A percentile compares a stretch with the other conserved stretches of the same genome.
Conservation (phyloP, 208 protist genomes). For the Herpetomonas samuelpessoai region DNA sequence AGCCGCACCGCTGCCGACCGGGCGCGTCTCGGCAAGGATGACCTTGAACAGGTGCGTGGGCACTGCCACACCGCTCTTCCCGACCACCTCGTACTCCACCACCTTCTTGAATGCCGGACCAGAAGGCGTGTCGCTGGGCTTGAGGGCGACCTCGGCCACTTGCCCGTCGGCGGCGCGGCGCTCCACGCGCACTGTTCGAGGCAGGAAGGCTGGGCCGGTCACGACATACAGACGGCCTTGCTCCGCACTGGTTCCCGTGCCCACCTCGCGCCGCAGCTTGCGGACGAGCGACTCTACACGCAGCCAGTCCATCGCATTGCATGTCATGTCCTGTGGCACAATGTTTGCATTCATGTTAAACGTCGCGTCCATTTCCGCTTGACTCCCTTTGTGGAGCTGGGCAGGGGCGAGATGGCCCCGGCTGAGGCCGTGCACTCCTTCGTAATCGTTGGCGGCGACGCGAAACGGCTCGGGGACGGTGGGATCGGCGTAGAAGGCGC, state of each 20-base stretch:
- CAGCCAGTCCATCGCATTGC: constrained; percentile 82
- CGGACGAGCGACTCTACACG: constrained; percentile 68
- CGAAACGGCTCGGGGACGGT: constrained; percentile 61
- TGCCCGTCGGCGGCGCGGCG: constrained; percentile 19
- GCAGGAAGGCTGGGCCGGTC: constrained; percentile 63
- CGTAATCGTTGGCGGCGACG: constrained; percentile 54
- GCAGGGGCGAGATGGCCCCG: constrained; percentile 83
- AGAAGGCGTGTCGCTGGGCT: constrained; percentile 1
- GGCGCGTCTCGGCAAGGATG: constrained; percentile 45
- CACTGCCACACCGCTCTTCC: constrained; percentile 57
- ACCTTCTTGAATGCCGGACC: constrained; percentile 17
- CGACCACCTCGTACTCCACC: constrained; percentile 64
- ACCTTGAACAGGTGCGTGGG: constrained; percentile 88
- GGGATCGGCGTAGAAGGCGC: constrained; percentile 67
- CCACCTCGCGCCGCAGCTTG: constrained; percentile 36
- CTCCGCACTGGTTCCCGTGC: constrained; percentile 4
- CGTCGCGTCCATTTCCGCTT: constrained; percentile 70
- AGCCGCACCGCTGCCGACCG: neutral
- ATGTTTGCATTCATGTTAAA: constrained; percentile 90
- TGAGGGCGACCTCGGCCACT: constrained; percentile 15
- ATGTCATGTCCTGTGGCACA: constrained; percentile 83
- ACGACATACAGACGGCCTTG: constrained; percentile 19
- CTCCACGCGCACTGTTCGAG: constrained; percentile 41
- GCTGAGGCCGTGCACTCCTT: constrained; percentile 42
- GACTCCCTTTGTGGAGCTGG: constrained; percentile 67